Evolutionary conservation across 2,329 filamentous ascomycete genomes (phyloP).

Genomic region (Tolypocladium paradoxum): DNA sequence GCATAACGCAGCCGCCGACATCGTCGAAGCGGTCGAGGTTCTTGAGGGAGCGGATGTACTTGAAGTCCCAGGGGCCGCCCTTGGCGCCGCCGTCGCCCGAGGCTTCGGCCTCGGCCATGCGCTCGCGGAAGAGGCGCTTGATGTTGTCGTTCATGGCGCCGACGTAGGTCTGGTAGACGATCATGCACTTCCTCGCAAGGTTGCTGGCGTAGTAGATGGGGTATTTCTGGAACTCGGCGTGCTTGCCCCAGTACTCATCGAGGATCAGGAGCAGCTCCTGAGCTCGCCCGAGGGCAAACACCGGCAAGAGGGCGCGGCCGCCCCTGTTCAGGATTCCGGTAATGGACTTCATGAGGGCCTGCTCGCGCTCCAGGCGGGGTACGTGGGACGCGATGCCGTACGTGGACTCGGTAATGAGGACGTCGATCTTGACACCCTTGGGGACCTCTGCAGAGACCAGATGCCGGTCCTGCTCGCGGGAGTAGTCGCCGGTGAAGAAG

Average conservation of each 20-base stretch:
- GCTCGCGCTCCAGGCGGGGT: slow-evolving; percentile 81
- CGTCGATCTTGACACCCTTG: slow-evolving; percentile 80
- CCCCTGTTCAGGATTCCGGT: slow-evolving; percentile 85
- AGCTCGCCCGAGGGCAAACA: slow-evolving; percentile 86
- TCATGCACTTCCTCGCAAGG: slow-evolving; percentile 91
- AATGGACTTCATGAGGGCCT: slow-evolving; percentile 89
- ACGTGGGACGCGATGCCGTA: slow-evolving; percentile 94
- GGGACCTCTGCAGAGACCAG: slow-evolving; percentile 89
- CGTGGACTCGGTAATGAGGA: slow-evolving; percentile 94
- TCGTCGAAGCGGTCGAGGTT: slow-evolving; percentile 94
- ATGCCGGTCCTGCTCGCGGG: slow-evolving; percentile 88
- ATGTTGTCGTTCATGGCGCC: slow-evolving; percentile 99
- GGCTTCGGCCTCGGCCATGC: slow-evolving; percentile 82
- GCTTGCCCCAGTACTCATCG: slow-evolving; percentile 92
- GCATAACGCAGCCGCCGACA: slow-evolving; percentile 90
- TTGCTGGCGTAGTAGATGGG: slow-evolving; percentile 98
- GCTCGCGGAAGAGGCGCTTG: slow-evolving; percentile 84
- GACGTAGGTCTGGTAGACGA: slow-evolving; percentile 96
- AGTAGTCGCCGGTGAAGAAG: slow-evolving; percentile 96
- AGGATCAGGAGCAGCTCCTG: slow-evolving; percentile 91
- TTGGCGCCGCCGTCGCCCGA: slow-evolving; percentile 63
- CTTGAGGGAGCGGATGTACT: slow-evolving; percentile 83
- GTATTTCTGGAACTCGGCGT: slow-evolving; percentile 76
- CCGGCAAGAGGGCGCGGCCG: slow-evolving; percentile 85
- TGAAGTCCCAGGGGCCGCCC: slow-evolving; percentile 93